Conservation (phyloP, 768 basidiomycete genomes). For the Butyriboletus loyo region DNA sequence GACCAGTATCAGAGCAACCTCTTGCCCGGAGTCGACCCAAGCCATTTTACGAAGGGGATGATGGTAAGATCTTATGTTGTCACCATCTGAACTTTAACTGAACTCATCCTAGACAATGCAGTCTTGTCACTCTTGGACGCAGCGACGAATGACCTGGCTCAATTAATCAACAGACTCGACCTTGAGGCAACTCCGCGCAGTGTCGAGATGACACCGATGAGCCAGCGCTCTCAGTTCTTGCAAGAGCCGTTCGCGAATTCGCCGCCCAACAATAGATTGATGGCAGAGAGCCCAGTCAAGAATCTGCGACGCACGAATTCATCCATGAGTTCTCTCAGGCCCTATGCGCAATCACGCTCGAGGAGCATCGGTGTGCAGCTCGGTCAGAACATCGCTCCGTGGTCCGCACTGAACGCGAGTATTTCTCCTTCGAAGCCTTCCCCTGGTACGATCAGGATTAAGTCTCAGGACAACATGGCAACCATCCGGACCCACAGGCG, state of each 20-base stretch:
- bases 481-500: conserved; percentile 43
- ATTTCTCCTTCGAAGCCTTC: conserved; percentile 39
- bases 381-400: conserved; percentile 62
- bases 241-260: conserved; percentile 22
- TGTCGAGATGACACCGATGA: conserved; percentile 45
- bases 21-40: conserved; percentile 47
- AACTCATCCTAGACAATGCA: conserved; percentile 36
- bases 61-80: conserved; percentile 26
- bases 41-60: conserved; percentile 49
- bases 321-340: conserved; percentile 48
- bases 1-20: conserved; percentile 67
- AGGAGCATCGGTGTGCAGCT: conserved; percentile 28
- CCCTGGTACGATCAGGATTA: conserved; percentile 15
- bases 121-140: conserved; percentile 71
- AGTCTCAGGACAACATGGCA: conserved; percentile 28
- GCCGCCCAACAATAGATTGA: conserved; percentile 29
- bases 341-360: conserved; percentile 41
- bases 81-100: not conserved
- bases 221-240: conserved; percentile 21
- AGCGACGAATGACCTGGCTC: conserved; percentile 76
- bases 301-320: conserved; percentile 35
- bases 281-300: conserved; percentile 38
- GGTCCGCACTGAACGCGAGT: conserved; percentile 45
- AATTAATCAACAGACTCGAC: conserved; percentile 76
- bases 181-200: conserved; percentile 72